These are phyloP conservation scores for Quercus agrifolia DNA, from an alignment of 306 rosid species.

Conservation along the genomic window DNA sequence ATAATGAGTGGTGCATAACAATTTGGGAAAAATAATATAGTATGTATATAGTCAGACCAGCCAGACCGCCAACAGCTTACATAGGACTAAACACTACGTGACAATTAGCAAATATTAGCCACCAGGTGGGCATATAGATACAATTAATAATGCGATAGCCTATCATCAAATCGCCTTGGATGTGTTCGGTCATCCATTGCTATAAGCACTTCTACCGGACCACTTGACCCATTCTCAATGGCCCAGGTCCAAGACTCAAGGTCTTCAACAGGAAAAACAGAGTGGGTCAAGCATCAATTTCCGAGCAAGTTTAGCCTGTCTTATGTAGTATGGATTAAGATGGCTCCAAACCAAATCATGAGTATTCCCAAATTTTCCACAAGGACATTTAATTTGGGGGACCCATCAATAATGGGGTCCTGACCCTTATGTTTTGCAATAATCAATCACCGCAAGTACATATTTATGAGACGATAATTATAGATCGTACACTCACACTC, in stretches of 20 bases:
- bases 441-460: not conserved
- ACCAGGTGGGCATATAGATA: too few relatives aligned
- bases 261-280: not conserved
- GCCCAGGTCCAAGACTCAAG: not conserved
- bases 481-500: not conserved
- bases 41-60: too few relatives aligned
- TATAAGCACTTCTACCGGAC: not conserved
- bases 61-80: too few relatives aligned
- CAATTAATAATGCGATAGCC: too few relatives aligned
- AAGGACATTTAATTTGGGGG: not conserved
- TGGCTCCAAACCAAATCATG: not conserved
- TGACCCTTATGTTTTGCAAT: not conserved
- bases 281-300: not conserved
- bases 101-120: too few relatives aligned
- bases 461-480: not conserved
- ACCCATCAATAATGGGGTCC: constrained; percentile 5
- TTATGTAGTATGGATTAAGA: not conserved
- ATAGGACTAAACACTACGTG: too few relatives aligned
- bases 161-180: too few relatives aligned
- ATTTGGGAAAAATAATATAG: too few relatives aligned
- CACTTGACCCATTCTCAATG: not conserved
- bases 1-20: too few relatives aligned
- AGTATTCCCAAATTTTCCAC: not conserved
- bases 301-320: not conserved
- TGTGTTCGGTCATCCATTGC: too few relatives aligned